phyloP scores from a whole-genome alignment of 2,329 filamentous ascomycete species.

The Talaromyces rugulosus region DNA sequence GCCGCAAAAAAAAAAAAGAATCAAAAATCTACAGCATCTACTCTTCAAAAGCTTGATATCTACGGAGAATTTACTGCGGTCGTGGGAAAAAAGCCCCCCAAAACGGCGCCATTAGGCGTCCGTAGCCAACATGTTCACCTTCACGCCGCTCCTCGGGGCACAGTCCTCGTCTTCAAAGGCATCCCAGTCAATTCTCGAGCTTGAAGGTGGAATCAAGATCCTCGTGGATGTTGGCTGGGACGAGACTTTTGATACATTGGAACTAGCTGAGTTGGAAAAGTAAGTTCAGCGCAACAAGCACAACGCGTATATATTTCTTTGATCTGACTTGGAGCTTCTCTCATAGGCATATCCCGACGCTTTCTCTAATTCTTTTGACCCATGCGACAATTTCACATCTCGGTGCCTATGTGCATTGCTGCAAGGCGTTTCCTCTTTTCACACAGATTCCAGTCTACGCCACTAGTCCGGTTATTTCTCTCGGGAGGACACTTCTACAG shows the following conservation, averaged over 20 bases:
- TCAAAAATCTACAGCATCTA: neutral
- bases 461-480: constrained; percentile 85
- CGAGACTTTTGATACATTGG: constrained; percentile 76
- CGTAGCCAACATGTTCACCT: constrained; percentile 74
- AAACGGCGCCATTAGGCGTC: constrained; percentile 8
- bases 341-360: constrained; percentile 75
- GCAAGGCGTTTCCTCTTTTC: constrained; percentile 92
- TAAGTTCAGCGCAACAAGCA: constrained; percentile 39
- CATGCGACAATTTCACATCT: constrained; percentile 90
- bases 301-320: constrained; percentile 1
- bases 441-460: constrained; percentile 91
- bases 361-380: constrained; percentile 90
- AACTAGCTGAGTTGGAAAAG: constrained; percentile 87
- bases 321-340: constrained; percentile 10
- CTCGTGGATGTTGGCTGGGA: constrained; percentile 96
- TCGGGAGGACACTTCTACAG: constrained; percentile 84
- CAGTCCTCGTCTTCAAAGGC: constrained; percentile 74
- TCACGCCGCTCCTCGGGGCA: constrained; percentile 86
- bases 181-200: constrained; percentile 91
- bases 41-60: neutral
- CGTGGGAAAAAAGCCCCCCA: neutral
- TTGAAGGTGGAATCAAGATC: constrained; percentile 94
- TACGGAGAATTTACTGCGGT: neutral
- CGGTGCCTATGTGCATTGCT: constrained; percentile 91
- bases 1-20: neutral